Evolutionary conservation across 768 basidiomycete species (phyloP).

Genomic region (Pleurotus sapidus): DNA sequence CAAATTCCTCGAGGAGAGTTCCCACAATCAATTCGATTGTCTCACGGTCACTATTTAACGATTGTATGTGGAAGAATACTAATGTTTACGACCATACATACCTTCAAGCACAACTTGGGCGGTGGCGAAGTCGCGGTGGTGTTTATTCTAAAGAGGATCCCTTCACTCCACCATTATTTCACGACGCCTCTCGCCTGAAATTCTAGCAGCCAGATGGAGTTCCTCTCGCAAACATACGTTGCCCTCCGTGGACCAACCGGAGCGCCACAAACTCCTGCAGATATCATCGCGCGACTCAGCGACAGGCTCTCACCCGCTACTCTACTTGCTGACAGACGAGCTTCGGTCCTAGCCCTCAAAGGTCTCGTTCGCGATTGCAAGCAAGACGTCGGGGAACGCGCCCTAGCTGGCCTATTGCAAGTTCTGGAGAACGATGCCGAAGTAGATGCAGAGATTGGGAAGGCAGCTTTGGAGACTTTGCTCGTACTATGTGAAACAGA

Average conservation of each 20-base stretch:
- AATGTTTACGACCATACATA: too few relatives aligned
- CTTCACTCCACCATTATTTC: too few relatives aligned
- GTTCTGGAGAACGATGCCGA: conserved; percentile 86
- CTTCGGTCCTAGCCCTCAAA: conserved; percentile 91
- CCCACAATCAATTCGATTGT: too few relatives aligned
- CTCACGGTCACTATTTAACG: too few relatives aligned
- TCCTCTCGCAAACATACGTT: conserved; percentile 81
- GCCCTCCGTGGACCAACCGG: conserved; percentile 84
- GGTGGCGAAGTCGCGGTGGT: too few relatives aligned
- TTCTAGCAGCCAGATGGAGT: conserved; percentile 58
- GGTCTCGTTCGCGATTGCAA: conserved; percentile 91
- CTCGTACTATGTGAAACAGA: conserved; percentile 81
- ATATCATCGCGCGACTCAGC: conserved; percentile 85
- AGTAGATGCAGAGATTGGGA: conserved; percentile 89
- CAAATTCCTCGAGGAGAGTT: too few relatives aligned
- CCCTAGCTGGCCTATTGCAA: conserved; percentile 74
- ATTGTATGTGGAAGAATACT: too few relatives aligned
- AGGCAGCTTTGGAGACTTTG: conserved; percentile 89
- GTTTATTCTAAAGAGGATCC: too few relatives aligned
- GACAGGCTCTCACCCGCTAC: conserved; percentile 90
- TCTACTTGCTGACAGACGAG: conserved; percentile 86
- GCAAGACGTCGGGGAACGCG: conserved; percentile 78
- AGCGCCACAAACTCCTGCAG: conserved; percentile 76
- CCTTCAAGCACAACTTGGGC: too few relatives aligned
- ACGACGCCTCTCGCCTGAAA: too few relatives aligned